These are phyloP conservation scores for Aaosphaeria arxii DNA, from an alignment of 2,329 filamentous ascomycete genomes.

Conservation along the genomic window DNA sequence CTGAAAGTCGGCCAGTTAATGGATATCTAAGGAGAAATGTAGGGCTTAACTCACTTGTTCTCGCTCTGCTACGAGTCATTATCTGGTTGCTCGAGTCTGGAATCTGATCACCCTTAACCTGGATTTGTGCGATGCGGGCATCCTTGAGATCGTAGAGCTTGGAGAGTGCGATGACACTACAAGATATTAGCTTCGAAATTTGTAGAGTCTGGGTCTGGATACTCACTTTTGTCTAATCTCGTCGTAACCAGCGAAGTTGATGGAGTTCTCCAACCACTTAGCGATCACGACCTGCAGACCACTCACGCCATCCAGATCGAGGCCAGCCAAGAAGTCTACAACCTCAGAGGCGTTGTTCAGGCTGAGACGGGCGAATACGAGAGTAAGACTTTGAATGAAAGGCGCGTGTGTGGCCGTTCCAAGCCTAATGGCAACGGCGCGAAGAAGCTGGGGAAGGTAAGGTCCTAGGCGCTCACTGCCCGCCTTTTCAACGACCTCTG, in stretches of 20 bases:
- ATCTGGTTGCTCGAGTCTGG: slow-evolving; percentile 70
- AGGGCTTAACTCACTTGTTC: slow-evolving; percentile 44
- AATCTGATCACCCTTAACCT: slow-evolving; percentile 90
- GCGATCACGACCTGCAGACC: slow-evolving; percentile 85
- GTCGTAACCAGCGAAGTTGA: slow-evolving; percentile 97
- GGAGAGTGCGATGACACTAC: slow-evolving; percentile 83
- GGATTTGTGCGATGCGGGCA: slow-evolving; percentile 70
- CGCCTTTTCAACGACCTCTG: slow-evolving; percentile 92
- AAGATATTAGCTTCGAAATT: slow-evolving; percentile 10
- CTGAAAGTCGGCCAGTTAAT: slow-evolving; percentile 40
- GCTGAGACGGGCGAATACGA: slow-evolving; percentile 90
- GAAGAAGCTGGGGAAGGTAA: slow-evolving; percentile 81
- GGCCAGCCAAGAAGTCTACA: slow-evolving; percentile 82
- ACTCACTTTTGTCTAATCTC: slow-evolving; percentile 93
- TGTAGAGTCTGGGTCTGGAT: too few relatives aligned
- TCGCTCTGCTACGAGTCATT: slow-evolving; percentile 89
- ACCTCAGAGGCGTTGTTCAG: slow-evolving; percentile 84
- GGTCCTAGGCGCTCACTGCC: slow-evolving; percentile 87
- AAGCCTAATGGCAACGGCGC: slow-evolving; percentile 82
- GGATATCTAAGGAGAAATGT: not conserved
- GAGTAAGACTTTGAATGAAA: slow-evolving; percentile 92
- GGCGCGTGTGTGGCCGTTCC: slow-evolving; percentile 78
- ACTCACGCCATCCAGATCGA: slow-evolving; percentile 74
- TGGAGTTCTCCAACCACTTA: slow-evolving; percentile 96
- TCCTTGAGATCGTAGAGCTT: slow-evolving; percentile 90